These are phyloP conservation scores for Abrus pulchellus DNA, from an alignment of 306 rosid species.

Conservation along the genomic window DNA sequence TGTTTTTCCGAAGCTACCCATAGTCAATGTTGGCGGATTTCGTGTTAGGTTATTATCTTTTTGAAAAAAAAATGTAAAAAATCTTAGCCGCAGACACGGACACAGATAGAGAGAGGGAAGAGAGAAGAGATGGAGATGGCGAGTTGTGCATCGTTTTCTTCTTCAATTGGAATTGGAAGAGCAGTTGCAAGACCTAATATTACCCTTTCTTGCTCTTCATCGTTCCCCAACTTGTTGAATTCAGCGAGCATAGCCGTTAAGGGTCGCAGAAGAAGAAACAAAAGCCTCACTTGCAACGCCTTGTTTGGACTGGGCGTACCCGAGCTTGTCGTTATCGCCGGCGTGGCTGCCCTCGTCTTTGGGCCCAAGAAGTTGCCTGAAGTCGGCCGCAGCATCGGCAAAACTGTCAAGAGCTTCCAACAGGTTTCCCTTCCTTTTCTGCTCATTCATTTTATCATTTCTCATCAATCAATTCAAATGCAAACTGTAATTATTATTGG, in stretches of 20 bases:
- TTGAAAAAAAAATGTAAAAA: background rate
- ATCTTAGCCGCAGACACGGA: slow-evolving; percentile 30
- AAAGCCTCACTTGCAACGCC: slow-evolving; percentile 78
- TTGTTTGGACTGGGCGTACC: slow-evolving; percentile 94
- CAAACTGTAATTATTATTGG: too few species aligned
- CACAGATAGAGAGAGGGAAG: background rate
- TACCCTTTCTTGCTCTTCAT: too few species aligned
- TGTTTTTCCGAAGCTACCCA: background rate
- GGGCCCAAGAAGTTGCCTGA: slow-evolving; percentile 97
- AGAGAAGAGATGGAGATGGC: slow-evolving; percentile 30
- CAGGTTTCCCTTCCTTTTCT: slow-evolving; percentile 58
- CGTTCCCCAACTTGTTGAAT: background rate
- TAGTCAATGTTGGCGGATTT: background rate
- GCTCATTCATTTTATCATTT: background rate
- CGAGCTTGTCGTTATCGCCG: slow-evolving; percentile 89
- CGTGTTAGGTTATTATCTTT: background rate
- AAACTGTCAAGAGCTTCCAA: slow-evolving; percentile 96
- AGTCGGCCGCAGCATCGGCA: slow-evolving; percentile 95
- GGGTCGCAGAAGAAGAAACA: slow-evolving; percentile 30
- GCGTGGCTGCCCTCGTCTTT: slow-evolving; percentile 91
- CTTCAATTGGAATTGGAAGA: background rate
- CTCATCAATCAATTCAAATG: too few species aligned
- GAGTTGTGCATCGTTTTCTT: slow-evolving; percentile 24
- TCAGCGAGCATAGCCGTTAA: background rate
- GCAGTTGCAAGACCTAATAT: too few species aligned